These are phyloP conservation scores for Colletotrichum cuscutae DNA, from an alignment of 2,329 filamentous ascomycete species.

Conservation along the genomic window DNA sequence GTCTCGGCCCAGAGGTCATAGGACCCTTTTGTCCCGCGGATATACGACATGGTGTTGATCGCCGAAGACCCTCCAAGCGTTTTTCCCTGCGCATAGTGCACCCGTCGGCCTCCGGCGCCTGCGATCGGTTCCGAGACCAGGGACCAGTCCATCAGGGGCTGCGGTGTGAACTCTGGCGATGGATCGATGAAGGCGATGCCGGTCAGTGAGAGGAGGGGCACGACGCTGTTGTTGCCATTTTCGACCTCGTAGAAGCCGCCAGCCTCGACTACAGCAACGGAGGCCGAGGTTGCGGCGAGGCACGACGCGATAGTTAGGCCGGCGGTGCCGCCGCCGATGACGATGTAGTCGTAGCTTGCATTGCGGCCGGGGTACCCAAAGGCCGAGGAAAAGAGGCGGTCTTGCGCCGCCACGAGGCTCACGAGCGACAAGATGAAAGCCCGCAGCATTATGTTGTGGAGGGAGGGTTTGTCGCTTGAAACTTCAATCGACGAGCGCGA, in stretches of 20 bases:
- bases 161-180: slow-evolving; percentile 32
- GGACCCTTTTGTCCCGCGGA: slow-evolving; percentile 38
- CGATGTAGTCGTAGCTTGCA: slow-evolving; percentile 35
- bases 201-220: slow-evolving; percentile 37
- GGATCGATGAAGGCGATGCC: slow-evolving; percentile 34
- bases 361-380: slow-evolving; percentile 35
- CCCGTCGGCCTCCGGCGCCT: slow-evolving; percentile 39
- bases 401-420: background rate
- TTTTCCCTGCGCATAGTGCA: slow-evolving; percentile 51
- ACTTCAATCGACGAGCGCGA: background rate
- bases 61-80: slow-evolving; percentile 45
- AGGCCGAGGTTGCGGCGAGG: slow-evolving; percentile 43
- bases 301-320: slow-evolving; percentile 47
- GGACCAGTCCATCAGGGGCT: slow-evolving; percentile 45
- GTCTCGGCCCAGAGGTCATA: slow-evolving; percentile 45
- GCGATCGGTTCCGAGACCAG: slow-evolving; percentile 40
- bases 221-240: slow-evolving; percentile 41
- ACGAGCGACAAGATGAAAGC: background rate
- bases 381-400: slow-evolving; percentile 24
- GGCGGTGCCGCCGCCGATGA: slow-evolving; percentile 52
- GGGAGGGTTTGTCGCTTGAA: background rate
- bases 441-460: background rate
- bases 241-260: slow-evolving; percentile 46
- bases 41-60: slow-evolving; percentile 43
- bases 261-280: slow-evolving; percentile 52